Evolutionary conservation across 768 basidiomycete genomes (phyloP).

Genomic region (Imleria badia): DNA sequence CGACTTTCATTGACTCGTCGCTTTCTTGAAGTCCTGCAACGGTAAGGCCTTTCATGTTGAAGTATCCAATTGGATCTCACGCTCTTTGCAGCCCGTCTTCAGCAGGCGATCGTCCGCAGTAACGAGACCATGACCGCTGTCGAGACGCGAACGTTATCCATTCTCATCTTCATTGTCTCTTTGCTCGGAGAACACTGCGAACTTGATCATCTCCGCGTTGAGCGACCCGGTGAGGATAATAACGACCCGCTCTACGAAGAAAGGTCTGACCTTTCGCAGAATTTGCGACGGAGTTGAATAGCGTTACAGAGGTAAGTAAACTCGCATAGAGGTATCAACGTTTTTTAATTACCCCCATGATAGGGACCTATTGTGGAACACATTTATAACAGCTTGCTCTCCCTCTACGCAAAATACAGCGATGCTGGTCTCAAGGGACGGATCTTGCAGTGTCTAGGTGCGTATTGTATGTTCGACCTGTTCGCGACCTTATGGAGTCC

Average conservation of each 20-base stretch:
- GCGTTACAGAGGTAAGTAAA: slow-evolving; percentile 51
- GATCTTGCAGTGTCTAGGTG: slow-evolving; percentile 84
- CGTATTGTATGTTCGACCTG: slow-evolving; percentile 14
- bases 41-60: slow-evolving; percentile 38
- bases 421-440: slow-evolving; percentile 63
- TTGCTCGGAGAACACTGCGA: slow-evolving; percentile 87
- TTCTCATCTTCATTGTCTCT: slow-evolving; percentile 82
- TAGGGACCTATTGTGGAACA: slow-evolving; percentile 80
- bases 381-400: slow-evolving; percentile 70
- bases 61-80: slow-evolving; percentile 3
- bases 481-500: neutral
- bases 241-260: no score
- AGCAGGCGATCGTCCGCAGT: slow-evolving; percentile 50
- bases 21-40: slow-evolving; percentile 83
- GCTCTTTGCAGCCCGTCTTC: slow-evolving; percentile 53
- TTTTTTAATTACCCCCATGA: neutral
- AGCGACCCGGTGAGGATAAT: slow-evolving; percentile 52
- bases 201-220: slow-evolving; percentile 72
- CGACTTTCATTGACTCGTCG: slow-evolving; percentile 76
- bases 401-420: slow-evolving; percentile 66
- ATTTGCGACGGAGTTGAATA: slow-evolving; percentile 55
- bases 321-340: neutral
- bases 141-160: slow-evolving; percentile 56
- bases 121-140: slow-evolving; percentile 41
- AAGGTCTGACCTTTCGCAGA: slow-evolving; percentile 34